Evolutionary conservation across 2,329 filamentous ascomycete genomes (phyloP), one percentile per base, ranked within the genome.

Genomic region (Erysiphe pisi): DNA sequence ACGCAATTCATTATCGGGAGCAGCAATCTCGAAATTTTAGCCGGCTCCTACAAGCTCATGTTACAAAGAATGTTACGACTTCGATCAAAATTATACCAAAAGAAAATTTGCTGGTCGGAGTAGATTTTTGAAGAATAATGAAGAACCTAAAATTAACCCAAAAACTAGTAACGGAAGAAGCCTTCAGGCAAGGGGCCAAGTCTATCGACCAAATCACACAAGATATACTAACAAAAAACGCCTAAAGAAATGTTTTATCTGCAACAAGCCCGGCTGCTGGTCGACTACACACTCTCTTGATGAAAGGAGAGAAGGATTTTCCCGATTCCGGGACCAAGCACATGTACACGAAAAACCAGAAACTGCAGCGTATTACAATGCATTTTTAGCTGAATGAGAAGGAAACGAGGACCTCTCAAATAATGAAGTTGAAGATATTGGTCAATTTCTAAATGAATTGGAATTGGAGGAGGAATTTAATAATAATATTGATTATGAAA

Each of bases 381-480:
- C 65, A 7, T 71, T 71, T 71, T 45, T 71, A 43, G 65, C 65
- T 40, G 65, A 71, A 40, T 71, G 65, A 7, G 65, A 71, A 71
- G 65, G 22, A 40, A 31, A 12, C n/a, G 65, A 43, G n/a, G 65
- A 31, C 36, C 40, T 71, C 40, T 4, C 65, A 22, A 71, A 31
- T 22, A 40, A 20, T 43, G 40, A 25, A 71, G 36, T 45, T 22
- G 36, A 40, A 71, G 28, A 43, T 40, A 43, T 65, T 65, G 18
- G 52, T 25, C 61, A 65, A 25, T 65, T 65, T 65, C 61, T 65
- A 36, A 16, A n/a, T 16, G 61, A 65, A 65, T 65, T 25, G 4
- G 25, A 65, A 36, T 16, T 25, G 25, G 52, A 58, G 25, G 52
- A 58, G 25, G 52, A 58, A 22, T 25, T 58, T 25, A 25, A 12